Base-by-base conservation (phyloP, 306 rosid genomes). In the Notholithocarpus densiflorus region DNA sequence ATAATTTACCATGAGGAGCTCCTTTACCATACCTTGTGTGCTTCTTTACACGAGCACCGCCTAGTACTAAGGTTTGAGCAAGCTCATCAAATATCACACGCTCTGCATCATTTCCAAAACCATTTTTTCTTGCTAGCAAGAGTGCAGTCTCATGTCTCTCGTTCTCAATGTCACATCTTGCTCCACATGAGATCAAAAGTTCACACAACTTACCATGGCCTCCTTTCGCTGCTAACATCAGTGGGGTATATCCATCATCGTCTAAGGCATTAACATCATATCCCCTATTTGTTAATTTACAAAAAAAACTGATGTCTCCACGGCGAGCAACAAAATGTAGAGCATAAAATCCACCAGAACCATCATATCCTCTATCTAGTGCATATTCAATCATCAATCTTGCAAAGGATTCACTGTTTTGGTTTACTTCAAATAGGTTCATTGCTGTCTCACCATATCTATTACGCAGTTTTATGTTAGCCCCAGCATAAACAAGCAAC, bases 11-110 rank as follows among this genome's bases (percentile, higher is more conserved):
- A 75, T 90, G 92, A 1, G 92, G 89, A 17, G 81, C 75, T 72
- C 95, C 91, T 81, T 86, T 90, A 24, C 95, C 95, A 68, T 90
- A 74, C 60, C 82, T 90, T 0, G 91, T 90, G 65, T 90, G 95
- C 75, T 90, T 90, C 83, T 83, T 87, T 12, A 86, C 89, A 5
- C 72, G 73, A 45, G 68, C 82, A 5, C 92, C 92, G 29, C 77
- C 20, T 40, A 84, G 17, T 9, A 89, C 91, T 2, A 87, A 40
- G 66, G 43, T 79, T 53, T 86, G 73, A 48, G 89, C 95, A 56
- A 78, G 71, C 80, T 85, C 89, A 52, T 90, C 87, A 64, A 81
- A 52, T 76, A 90, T 87, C 62, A 84, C 87, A 24, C 72, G 54
- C 82, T 82, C 95, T 11, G 87, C 92, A 45, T 84, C 76, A 70